phyloP scores from a whole-genome alignment of 257 asterid species.

The Petrea volubilis region DNA sequence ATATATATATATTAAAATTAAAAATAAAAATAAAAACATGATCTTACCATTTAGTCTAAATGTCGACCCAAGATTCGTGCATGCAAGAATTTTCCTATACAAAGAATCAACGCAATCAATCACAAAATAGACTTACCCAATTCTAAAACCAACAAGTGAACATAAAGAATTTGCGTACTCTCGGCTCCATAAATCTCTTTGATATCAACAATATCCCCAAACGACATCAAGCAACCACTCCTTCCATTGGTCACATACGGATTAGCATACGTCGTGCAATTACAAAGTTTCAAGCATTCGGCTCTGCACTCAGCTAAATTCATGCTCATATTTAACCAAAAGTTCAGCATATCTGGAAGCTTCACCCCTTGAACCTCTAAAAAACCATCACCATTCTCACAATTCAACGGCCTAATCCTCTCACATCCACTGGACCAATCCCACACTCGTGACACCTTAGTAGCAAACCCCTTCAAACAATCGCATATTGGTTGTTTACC shows the following conservation, averaged over 20 bases:
- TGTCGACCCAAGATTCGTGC: too few species aligned
- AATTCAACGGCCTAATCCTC: conserved; percentile 14
- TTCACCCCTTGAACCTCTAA: conserved; percentile 21
- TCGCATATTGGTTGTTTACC: conserved; percentile 5
- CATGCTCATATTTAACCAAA: conserved; percentile 23
- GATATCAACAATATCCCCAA: conserved; percentile 30
- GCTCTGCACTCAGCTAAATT: conserved; percentile 24
- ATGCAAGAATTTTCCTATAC: too few species aligned
- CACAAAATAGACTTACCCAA: background rate
- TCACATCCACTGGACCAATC: conserved; percentile 36
- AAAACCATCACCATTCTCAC: conserved; percentile 26
- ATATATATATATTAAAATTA: too few species aligned
- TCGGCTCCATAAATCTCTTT: conserved; percentile 11
- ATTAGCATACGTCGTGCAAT: conserved; percentile 37
- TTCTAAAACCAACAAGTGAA: conserved; percentile 24
- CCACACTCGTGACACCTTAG: conserved; percentile 22
- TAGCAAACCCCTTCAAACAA: conserved; percentile 32
- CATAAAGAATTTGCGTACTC: conserved; percentile 10
- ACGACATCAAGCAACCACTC: conserved; percentile 34
- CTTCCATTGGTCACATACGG: conserved; percentile 24
- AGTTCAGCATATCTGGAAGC: conserved; percentile 25
- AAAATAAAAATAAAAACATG: too few species aligned
- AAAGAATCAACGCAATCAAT: too few species aligned
- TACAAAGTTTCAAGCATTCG: conserved; percentile 30
- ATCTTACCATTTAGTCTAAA: too few species aligned